Evolutionary conservation across 371 early-diverging fungal species (phyloP), one percentile per base, ranked within the genome.

Genomic region (Apophysomyces ossiformis): DNA sequence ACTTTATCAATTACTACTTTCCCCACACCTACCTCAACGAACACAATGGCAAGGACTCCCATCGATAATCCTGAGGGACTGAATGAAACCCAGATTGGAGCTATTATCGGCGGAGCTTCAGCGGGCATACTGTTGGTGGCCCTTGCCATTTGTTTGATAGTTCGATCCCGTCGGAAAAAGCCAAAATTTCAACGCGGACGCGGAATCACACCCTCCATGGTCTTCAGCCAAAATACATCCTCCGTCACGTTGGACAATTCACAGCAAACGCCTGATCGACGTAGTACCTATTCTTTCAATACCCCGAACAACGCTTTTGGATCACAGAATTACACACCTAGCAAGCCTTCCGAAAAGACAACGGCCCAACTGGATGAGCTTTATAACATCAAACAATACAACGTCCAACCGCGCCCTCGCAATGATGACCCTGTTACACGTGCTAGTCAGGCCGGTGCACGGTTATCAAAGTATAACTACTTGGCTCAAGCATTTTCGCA

Each of bases 401-500:
- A 70, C 16, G 7, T 58, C 32, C 39, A n/a, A 12, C 32, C 59
- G 7, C 35, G 41, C 9, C 59, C 59, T 18, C 36, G 59, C 18
- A 41, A 38, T n/a, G 59, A 38, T 2, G 59, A 58, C 21, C 59
- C 16, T 7, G 41, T n/a, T 15, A 47, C 7, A 18, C 36, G 44
- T 36, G 47, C 47, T 2, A 58, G 57, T 38, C 39, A 38, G 39
- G 8, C 57, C 26, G 71, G 72, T 2, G 77, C 77, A 46, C 73
- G 81, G 32, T 47, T 80, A 21, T 80, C 81, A 3, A 80, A 80
- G 56, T 80, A 80, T 50, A 77, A 74, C 39, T 75, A 72, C 56
- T 44, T 80, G 35, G 62, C 77, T 1, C 69, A 80, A 63, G 77
- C 74, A 13, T 80, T 80, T 60, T 68, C 75, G 16, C 80, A 80